Evolutionary conservation across 2,329 filamentous ascomycete genomes (phyloP).

Genomic region (Rosellinia necatrix): DNA sequence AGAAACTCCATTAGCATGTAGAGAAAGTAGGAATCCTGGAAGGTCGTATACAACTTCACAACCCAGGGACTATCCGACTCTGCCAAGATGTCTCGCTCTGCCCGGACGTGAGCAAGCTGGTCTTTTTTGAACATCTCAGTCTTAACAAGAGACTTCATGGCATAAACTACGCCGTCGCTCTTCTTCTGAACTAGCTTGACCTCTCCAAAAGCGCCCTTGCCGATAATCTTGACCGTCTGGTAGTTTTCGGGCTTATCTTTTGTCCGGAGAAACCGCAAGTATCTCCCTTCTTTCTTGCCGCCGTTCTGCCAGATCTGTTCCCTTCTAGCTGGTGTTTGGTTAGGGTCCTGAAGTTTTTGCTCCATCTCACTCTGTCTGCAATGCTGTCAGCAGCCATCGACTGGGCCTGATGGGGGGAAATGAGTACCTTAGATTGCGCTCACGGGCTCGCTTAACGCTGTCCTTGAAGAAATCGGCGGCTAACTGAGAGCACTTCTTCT

Average conservation of each 20-base stretch:
- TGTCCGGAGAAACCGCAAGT: constrained; percentile 90
- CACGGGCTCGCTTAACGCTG: constrained; percentile 92
- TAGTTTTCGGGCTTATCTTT: constrained; percentile 95
- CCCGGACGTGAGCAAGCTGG: constrained; percentile 94
- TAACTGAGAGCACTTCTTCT: constrained; percentile 70
- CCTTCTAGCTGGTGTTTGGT: constrained; percentile 74
- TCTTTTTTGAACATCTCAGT: constrained; percentile 99
- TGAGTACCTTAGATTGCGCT: constrained; percentile 85
- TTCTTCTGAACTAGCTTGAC: constrained; percentile 97
- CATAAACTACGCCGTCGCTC: constrained; percentile 95
- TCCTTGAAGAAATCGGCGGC: constrained; percentile 97
- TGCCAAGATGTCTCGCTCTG: constrained; percentile 95
- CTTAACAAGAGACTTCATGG: constrained; percentile 97
- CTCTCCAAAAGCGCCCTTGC: constrained; percentile 98
- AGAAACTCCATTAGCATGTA: constrained; percentile 99
- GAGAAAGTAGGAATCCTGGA: constrained; percentile 93
- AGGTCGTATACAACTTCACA: constrained; percentile 96
- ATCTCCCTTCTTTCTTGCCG: constrained; percentile 87
- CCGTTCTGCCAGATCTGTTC: constrained; percentile 84
- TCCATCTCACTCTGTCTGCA: constrained; percentile 89
- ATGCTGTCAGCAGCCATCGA: constrained; percentile 26
- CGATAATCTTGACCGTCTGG: constrained; percentile 95
- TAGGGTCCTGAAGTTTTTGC: constrained; percentile 77
- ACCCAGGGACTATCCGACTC: constrained; percentile 99
- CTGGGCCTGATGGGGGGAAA: not conserved